Conservation (phyloP, 805 yeast species). For the Kuraishia borneana region DNA sequence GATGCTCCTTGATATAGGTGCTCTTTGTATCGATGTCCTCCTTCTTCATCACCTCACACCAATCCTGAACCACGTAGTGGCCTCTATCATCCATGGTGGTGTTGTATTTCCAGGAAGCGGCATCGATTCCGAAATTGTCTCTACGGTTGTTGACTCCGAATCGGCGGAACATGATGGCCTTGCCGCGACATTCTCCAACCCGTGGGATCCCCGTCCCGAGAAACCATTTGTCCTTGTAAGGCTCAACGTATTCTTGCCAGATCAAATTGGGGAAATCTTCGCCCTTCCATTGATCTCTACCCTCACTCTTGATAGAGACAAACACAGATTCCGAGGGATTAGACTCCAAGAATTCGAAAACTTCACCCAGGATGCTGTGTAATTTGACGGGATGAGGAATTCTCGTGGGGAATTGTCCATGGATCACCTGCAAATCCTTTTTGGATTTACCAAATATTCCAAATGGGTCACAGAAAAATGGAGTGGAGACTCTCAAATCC, state of each 20-base stretch:
- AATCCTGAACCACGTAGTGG: conserved; percentile 57
- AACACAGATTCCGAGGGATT: conserved; percentile 52
- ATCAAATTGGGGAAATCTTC: conserved; percentile 58
- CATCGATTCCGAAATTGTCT: conserved; percentile 50
- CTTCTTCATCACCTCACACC: conserved; percentile 46
- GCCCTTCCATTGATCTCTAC: conserved; percentile 51
- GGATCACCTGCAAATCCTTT: conserved; percentile 54
- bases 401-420: conserved; percentile 54
- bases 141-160: conserved; percentile 43
- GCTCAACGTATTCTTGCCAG: conserved; percentile 44
- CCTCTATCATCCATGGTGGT: conserved; percentile 58
- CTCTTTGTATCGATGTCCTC: conserved; percentile 48
- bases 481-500: conserved; percentile 55
- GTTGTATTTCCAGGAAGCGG: conserved; percentile 56
- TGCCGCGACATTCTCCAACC: conserved; percentile 56
- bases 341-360: conserved; percentile 42
- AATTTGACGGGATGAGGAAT: conserved; percentile 28
- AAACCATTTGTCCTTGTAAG: conserved; percentile 46
- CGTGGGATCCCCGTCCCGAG: conserved; percentile 44
- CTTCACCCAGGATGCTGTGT: conserved; percentile 38
- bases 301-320: conserved; percentile 67
- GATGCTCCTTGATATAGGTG: conserved; percentile 42
- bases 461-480: conserved; percentile 25
- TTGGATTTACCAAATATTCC: conserved; percentile 13
- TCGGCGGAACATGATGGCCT: conserved; percentile 54